phyloP scores from a whole-genome alignment of 768 basidiomycete genomes.

The Boletus patriciae region DNA sequence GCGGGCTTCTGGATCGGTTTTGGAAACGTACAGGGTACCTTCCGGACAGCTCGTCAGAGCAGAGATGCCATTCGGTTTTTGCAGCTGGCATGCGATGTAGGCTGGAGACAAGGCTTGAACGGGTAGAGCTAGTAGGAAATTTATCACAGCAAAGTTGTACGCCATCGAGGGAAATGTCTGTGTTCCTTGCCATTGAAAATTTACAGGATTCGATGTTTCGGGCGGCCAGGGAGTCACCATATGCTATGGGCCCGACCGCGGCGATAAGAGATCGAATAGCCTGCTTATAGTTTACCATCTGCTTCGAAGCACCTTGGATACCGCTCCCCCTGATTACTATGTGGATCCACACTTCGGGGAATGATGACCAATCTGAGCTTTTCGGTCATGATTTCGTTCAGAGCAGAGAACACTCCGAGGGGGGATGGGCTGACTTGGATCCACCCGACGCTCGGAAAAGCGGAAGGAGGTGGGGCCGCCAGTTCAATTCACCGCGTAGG shows the following conservation, averaged over 20 bases:
- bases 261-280: too few relatives aligned
- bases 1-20: conserved; percentile 28
- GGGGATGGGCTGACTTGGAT: conserved; percentile 10
- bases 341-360: conserved; percentile 4
- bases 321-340: conserved; percentile 14
- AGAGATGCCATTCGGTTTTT: conserved; percentile 28
- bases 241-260: too few relatives aligned
- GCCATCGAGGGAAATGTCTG: too few relatives aligned
- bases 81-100: conserved; percentile 48
- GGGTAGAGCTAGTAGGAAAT: background rate
- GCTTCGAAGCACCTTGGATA: too few relatives aligned
- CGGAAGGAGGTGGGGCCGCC: background rate
- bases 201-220: too few relatives aligned
- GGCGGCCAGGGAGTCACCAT: too few relatives aligned
- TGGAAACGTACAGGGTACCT: conserved; percentile 37
- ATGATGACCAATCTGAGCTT: background rate
- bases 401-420: conserved; percentile 8
- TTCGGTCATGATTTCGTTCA: background rate
- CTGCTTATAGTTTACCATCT: too few relatives aligned
- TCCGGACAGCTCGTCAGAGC: conserved; percentile 50
- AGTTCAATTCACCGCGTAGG: background rate
- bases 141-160: too few relatives aligned
- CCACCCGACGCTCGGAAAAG: conserved; percentile 13
- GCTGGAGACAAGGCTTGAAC: conserved; percentile 41
- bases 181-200: too few relatives aligned